Conservation (phyloP, 2,329 filamentous ascomycete genomes). For the Didymella segeticola region DNA sequence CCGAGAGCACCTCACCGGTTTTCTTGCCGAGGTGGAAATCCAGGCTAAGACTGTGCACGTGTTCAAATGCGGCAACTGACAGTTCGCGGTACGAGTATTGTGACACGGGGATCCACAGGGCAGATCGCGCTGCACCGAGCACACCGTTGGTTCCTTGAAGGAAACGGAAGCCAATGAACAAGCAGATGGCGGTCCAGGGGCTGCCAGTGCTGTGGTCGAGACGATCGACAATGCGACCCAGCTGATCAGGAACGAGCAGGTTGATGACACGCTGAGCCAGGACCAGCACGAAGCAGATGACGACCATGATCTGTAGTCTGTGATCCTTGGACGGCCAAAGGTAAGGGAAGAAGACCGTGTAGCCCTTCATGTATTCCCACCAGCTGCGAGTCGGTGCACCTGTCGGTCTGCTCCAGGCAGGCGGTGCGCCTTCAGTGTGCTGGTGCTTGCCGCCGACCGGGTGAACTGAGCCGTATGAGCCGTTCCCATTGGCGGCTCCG, state of each 20-base stretch:
- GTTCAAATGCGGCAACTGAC: conserved; percentile 94
- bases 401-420: conserved; percentile 87
- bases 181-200: conserved; percentile 75
- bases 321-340: conserved; percentile 88
- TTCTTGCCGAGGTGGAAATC: conserved; percentile 97
- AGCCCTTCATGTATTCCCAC: conserved; percentile 95
- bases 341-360: conserved; percentile 94
- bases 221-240: conserved; percentile 78
- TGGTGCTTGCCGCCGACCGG: conserved; percentile 52
- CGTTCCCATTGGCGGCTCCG: conserved; percentile 54
- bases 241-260: conserved; percentile 81
- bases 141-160: conserved; percentile 90
- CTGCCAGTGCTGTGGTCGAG: conserved; percentile 66
- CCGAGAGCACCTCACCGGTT: conserved; percentile 93
- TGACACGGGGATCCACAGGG: conserved; percentile 94
- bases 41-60: conserved; percentile 92
- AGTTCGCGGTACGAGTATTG: conserved; percentile 96
- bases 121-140: conserved; percentile 79
- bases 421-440: conserved; percentile 65
- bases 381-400: conserved; percentile 87
- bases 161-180: conserved; percentile 80
- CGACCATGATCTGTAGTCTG: conserved; percentile 76
- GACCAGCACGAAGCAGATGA: conserved; percentile 82
- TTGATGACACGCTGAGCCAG: conserved; percentile 84
- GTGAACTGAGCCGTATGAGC: conserved; percentile 60